Conservation (phyloP, 345 rosid genomes). For the Capsella bursapastoris region DNA sequence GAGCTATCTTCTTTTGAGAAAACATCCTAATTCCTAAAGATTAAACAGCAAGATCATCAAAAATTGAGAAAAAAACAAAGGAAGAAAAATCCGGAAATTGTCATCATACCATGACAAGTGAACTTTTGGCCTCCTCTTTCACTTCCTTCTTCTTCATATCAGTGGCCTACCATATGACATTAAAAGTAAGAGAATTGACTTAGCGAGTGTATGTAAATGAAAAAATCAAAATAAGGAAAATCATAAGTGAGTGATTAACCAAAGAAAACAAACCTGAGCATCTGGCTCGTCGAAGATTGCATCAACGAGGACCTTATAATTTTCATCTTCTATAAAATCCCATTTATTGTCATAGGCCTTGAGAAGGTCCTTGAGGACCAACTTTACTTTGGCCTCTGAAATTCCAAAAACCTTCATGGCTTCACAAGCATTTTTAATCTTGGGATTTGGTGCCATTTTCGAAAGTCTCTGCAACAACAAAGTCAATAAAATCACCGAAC, state of each 20-base stretch:
- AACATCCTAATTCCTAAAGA: conserved; percentile 37
- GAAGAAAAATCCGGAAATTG: neutral
- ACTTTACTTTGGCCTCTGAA: conserved; percentile 52
- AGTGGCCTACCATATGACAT: neutral
- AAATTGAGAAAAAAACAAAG: neutral
- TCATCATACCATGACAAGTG: neutral
- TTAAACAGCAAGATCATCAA: conserved; percentile 7
- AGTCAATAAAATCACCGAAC: neutral
- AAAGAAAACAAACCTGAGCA: conserved; percentile 48
- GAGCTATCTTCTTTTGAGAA: conserved; percentile 4
- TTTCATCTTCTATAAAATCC: conserved; percentile 62
- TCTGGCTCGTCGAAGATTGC: conserved; percentile 72
- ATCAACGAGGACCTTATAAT: conserved; percentile 68
- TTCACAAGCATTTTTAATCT: conserved; percentile 52
- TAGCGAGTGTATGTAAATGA: neutral
- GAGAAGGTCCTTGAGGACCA: conserved; percentile 65
- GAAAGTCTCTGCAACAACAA: conserved; percentile 15
- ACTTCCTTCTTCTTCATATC: neutral
- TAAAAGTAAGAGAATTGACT: neutral
- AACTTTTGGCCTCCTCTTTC: neutral
- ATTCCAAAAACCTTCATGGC: conserved; percentile 72
- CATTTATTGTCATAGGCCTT: conserved; percentile 69
- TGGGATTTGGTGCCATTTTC: conserved; percentile 64
- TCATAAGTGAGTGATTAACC: neutral
- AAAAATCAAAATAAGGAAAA: neutral